Base-by-base conservation (phyloP, 345 rosid genomes). In the Citrus sinensis region DNA sequence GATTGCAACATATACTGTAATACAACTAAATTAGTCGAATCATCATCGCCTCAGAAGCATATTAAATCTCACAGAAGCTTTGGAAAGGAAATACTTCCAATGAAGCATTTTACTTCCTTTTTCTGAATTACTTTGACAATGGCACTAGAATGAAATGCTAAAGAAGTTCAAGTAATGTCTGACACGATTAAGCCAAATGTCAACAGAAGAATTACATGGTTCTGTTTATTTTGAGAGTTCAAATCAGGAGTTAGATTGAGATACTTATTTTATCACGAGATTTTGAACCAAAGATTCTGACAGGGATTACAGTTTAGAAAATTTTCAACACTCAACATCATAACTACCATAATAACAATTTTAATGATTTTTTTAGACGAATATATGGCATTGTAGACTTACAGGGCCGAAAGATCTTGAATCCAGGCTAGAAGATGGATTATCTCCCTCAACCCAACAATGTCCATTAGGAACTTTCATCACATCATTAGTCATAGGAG, bases 381-480 rank as follows among this genome's bases (percentile, higher is more conserved):
- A 68, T 37, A 25, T 49, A 34, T 25, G 67, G 32, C 42, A 34
- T 17, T 9, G 9, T 1, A 24, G 63, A 46, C 96, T 91, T 87
- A 96, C 98, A 5, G 97, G 92, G 79, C 98, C 99, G 79, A 91
- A 91, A 76, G 89, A 85, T 84, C 92, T 88, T 7, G 98, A 92
- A 83, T 96, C 98, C 77, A 83, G 42, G 87, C 97, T 92, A 72
- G 88, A 83, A 71, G 71, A 76, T 56, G 76, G 67, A 86, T 92
- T 89, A 76, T 92, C 98, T 79, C 98, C 99, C 88, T 96, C 99
- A 22, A 94, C 94, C 98, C 98, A 96, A 79, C 97, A 96, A 77
- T 89, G 98, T 67, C 99, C 98, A 78, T 89, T 83, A 17, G 97
- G 97, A 70, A 96, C 76, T 86, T 87, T 86, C 55, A 92, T 81